Base-by-base conservation (phyloP, 1,139 yeast species). In the Candida mesenterica region DNA sequence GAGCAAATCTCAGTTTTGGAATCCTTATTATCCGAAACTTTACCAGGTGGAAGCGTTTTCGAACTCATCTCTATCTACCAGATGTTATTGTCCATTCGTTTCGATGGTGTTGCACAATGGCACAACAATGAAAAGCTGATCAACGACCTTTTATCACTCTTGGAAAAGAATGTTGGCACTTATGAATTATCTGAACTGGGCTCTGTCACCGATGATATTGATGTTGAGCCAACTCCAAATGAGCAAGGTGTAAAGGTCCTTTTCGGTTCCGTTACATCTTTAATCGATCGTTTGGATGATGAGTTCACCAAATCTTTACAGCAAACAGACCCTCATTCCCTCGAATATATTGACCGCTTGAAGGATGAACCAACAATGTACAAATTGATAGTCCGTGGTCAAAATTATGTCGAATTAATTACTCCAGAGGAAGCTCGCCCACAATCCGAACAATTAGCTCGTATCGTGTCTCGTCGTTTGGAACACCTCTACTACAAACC, bases 401-500 rank as follows among this genome's bases (percentile, higher is more conserved):
- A 94, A 68, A 63, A 85, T 46, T 90, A 92, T 62, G 72, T 85
- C 55, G 97, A 92, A 62, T 57, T 70, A 23, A 74, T 79, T 40
- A 71, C 78, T 39, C 69, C 81, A 16, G 65, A 68, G 36, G 62
- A 55, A 9, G 62, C 65, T 32, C 65, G 68, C 48, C 55, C 68
- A 15, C 59, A 71, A 43, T 76, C 77, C 45, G 82, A 76, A 44
- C 84, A 80, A 55, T 68, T 83, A 50, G 79, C 90, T 37, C 80
- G 97, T 61, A 74, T 88, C 37, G 73, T 89, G 35, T 72, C 82
- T 41, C 84, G 95, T 61, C 81, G 98, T 67, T 70, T 94, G 54
- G 97, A 92, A 53, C 96, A 87, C 64, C 75, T 92, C 38, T 92
- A 94, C 69, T 94, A 82, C 77, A 94, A 94, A 70, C 94, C 97